A percentile compares a stretch with the other conserved stretches of the same genome.
Evolutionary conservation across 768 basidiomycete species (phyloP).

Genomic region (Hygrophorus russula): DNA sequence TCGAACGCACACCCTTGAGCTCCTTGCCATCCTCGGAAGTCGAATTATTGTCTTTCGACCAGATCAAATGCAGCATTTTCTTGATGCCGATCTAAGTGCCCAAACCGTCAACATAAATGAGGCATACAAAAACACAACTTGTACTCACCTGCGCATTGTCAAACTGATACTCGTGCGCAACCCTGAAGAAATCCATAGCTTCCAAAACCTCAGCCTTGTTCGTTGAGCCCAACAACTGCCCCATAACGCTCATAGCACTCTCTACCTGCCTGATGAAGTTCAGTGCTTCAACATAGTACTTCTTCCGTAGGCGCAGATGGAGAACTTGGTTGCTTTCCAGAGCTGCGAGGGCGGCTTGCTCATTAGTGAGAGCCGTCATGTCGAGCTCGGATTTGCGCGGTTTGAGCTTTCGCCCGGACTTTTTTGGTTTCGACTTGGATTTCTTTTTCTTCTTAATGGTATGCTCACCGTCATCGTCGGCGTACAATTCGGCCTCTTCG

Average conservation of each 20-base stretch:
- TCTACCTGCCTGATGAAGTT: constrained; percentile 60
- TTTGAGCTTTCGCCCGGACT: constrained; percentile 34
- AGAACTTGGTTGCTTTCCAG: constrained; percentile 56
- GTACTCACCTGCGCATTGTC: constrained; percentile 54
- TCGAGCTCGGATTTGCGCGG: constrained; percentile 64
- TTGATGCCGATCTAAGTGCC: constrained; percentile 66
- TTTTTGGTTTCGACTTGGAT: constrained; percentile 24
- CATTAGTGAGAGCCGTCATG: constrained; percentile 52
- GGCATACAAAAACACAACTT: constrained; percentile 7
- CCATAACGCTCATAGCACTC: constrained; percentile 57
- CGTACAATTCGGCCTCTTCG: constrained; percentile 26
- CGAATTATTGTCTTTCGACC: constrained; percentile 91
- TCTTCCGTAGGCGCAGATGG: constrained; percentile 63
- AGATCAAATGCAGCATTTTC: constrained; percentile 94
- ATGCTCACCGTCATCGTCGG: constrained; percentile 18
- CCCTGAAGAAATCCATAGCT: constrained; percentile 82
- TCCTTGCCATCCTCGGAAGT: constrained; percentile 55
- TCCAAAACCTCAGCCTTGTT: constrained; percentile 78
- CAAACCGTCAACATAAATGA: constrained; percentile 5
- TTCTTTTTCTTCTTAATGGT: constrained; percentile 17
- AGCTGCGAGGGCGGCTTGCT: constrained; percentile 60
- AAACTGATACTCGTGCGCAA: constrained; percentile 73
- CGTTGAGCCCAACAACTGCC: constrained; percentile 74
- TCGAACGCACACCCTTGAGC: constrained; percentile 78
- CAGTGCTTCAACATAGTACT: constrained; percentile 80